Evolutionary conservation across 768 basidiomycete genomes (phyloP).

Genomic region (Leccinum uliginosum): DNA sequence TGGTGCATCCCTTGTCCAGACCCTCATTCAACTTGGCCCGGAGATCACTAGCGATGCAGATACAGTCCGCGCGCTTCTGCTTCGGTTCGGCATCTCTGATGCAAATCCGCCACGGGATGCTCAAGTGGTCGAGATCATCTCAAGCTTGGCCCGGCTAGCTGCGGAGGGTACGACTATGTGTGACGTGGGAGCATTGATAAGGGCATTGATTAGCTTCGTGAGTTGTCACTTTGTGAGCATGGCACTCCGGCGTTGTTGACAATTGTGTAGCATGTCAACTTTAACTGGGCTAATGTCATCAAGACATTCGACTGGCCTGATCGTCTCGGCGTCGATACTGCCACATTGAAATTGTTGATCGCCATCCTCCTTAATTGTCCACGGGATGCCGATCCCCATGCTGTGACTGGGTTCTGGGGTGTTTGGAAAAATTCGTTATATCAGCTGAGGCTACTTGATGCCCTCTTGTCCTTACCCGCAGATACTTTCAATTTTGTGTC

Average conservation of each 20-base stretch:
- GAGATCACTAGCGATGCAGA: slow-evolving; percentile 77
- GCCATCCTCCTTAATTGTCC: slow-evolving; percentile 82
- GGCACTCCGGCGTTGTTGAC: slow-evolving; percentile 5
- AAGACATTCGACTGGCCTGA: slow-evolving; percentile 83
- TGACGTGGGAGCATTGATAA: slow-evolving; percentile 70
- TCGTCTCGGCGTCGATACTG: slow-evolving; percentile 82
- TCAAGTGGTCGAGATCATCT: slow-evolving; percentile 68
- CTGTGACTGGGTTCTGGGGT: slow-evolving; percentile 82
- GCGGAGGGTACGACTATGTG: slow-evolving; percentile 69
- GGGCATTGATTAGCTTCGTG: slow-evolving; percentile 71
- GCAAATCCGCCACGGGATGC: slow-evolving; percentile 64
- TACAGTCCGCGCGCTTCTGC: slow-evolving; percentile 61
- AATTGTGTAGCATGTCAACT: slow-evolving; percentile 47
- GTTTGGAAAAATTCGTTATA: slow-evolving; percentile 82
- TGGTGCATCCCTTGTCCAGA: slow-evolving; percentile 68
- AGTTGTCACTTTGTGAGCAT: slow-evolving; percentile 30
- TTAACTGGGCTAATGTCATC: slow-evolving; percentile 82
- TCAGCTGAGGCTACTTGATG: slow-evolving; percentile 84
- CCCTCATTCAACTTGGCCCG: slow-evolving; percentile 70
- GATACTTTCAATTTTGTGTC: slow-evolving; percentile 93
- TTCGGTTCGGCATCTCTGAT: slow-evolving; percentile 73
- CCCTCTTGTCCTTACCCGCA: slow-evolving; percentile 79
- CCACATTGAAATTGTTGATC: slow-evolving; percentile 84
- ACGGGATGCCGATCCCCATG: slow-evolving; percentile 70
- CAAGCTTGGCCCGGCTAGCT: slow-evolving; percentile 61